Percentiles rank a stretch among this genome's conserved stretches.
Conservation (phyloP, 495 filamentous ascomycete genomes). For the Penicillium flavigenum region DNA sequence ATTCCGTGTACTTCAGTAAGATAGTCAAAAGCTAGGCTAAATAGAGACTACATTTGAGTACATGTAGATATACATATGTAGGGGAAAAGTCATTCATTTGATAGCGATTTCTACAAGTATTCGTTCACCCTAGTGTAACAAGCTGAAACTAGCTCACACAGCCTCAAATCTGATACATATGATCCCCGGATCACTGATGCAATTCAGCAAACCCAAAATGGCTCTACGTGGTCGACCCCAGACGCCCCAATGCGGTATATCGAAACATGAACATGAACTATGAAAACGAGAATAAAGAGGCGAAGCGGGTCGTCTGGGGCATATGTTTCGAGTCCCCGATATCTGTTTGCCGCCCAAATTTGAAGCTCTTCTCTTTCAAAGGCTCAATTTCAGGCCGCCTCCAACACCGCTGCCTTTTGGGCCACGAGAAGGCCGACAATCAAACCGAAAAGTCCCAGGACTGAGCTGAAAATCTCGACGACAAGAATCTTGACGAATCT, state of each 20-base stretch:
- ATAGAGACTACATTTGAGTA: neutral
- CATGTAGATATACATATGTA: neutral
- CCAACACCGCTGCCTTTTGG: slow-evolving; percentile 76
- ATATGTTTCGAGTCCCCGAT: slow-evolving; percentile 5
- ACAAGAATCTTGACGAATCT: slow-evolving; percentile 99
- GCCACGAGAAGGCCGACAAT: slow-evolving; percentile 90
- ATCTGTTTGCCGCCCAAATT: slow-evolving; percentile 15
- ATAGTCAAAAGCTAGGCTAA: neutral
- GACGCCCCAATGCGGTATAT: slow-evolving; percentile 48
- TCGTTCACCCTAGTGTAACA: slow-evolving; percentile 1
- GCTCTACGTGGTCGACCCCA: slow-evolving; percentile 39
- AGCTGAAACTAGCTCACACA: neutral
- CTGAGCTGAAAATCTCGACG: slow-evolving; percentile 99
- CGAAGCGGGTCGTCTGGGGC: slow-evolving; percentile 4
- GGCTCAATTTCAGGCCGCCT: slow-evolving; percentile 34
- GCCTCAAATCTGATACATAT: slow-evolving; percentile 12
- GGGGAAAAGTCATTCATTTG: neutral
- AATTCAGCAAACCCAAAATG: slow-evolving; percentile 31
- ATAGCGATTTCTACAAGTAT: slow-evolving; percentile 6
- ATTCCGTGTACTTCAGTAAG: neutral
- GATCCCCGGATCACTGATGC: slow-evolving; percentile 33
- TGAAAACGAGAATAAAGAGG: slow-evolving; percentile 19
- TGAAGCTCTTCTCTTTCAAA: slow-evolving; percentile 6
- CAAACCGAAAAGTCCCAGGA: slow-evolving; percentile 94
- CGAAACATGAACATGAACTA: slow-evolving; percentile 29